phyloP scores from a whole-genome alignment of 768 basidiomycete genomes.

The Cubamyces lactineus region DNA sequence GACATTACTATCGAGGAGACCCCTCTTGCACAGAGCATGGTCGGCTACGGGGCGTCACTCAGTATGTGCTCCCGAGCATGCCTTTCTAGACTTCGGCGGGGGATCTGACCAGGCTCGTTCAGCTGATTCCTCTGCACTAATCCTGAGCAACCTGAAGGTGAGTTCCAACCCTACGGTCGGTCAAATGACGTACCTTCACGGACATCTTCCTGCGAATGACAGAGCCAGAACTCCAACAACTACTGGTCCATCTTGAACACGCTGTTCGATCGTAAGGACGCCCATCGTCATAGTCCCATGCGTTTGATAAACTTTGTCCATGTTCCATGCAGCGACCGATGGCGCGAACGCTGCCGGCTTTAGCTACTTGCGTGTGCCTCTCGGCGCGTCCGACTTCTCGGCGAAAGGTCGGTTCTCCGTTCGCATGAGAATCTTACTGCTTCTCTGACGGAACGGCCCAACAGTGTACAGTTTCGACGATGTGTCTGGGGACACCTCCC shows the following conservation, averaged over 20 bases:
- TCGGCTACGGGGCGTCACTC: slow-evolving; percentile 67
- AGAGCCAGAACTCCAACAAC: slow-evolving; percentile 56
- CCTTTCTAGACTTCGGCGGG: background rate
- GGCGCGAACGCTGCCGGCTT: slow-evolving; percentile 65
- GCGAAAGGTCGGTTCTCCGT: slow-evolving; percentile 45
- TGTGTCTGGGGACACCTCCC: slow-evolving; percentile 59
- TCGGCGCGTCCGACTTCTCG: slow-evolving; percentile 80
- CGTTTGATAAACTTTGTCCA: background rate
- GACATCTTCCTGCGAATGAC: background rate
- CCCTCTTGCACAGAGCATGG: slow-evolving; percentile 58
- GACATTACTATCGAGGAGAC: slow-evolving; percentile 63
- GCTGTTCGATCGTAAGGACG: slow-evolving; percentile 53
- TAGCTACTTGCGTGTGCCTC: slow-evolving; percentile 67
- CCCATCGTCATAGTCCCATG: background rate
- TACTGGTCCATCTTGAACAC: slow-evolving; percentile 62
- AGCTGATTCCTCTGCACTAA: slow-evolving; percentile 75
- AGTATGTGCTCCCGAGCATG: slow-evolving; percentile 42
- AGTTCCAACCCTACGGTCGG: background rate
- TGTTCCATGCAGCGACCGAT: slow-evolving; percentile 49
- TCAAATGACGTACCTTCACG: slow-evolving; percentile 5
- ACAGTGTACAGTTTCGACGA: slow-evolving; percentile 69
- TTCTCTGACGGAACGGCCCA: background rate
- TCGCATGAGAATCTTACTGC: background rate
- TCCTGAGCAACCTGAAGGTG: slow-evolving; percentile 70
- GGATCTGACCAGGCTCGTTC: background rate